Base-by-base conservation (phyloP, 1,284 basidiomycete genomes). In the Ustilago shanxiensis region DNA sequence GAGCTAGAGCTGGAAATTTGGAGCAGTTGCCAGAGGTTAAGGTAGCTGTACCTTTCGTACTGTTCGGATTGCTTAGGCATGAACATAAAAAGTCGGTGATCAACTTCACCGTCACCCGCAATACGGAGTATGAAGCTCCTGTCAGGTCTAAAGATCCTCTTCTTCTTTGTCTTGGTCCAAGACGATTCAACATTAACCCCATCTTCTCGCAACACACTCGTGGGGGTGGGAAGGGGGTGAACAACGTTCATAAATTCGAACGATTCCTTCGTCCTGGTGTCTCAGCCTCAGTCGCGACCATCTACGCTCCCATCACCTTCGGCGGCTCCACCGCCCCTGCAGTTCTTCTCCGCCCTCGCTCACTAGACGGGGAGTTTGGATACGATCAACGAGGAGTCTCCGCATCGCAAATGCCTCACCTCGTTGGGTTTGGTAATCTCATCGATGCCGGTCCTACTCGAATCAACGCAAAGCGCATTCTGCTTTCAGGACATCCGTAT, bases 191-290 rank as follows among this genome's bases (percentile, higher is more conserved):
- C 13, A 91, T 96, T 53, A 93, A 92, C 66, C 96, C 97, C 0
- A 88, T 97, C 41, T 98, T 93, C 87, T 95, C 94, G 75, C 95
- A 98, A 83, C 95, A 95, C 82, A 92, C 93, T 4, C 83, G 80
- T 9, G 77, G 75, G 14, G 94, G 95, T 9, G 93, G 93, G 7
- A 93, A 92, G 83, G 94, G 95, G 9, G 89, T 91, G 45, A 99
- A 99, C 88, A 98, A 98, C 79, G 95, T 97, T 1, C 95, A 99
- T 89, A 99, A 98, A 85, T 97, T 93, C 67, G 95, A 98, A 87
- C 90, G 93, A n/a, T 99, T 92, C 87, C 88, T 99, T 28, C 90
- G 93, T 44, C 94, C 93, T 79, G 81, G 82, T 9, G 68, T 77
- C 2, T 94, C 94, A 1, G 90, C 89, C 56, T 94, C 92, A 0